phyloP scores from a whole-genome alignment of 768 basidiomycete genomes.

The Flagelloscypha sp. region DNA sequence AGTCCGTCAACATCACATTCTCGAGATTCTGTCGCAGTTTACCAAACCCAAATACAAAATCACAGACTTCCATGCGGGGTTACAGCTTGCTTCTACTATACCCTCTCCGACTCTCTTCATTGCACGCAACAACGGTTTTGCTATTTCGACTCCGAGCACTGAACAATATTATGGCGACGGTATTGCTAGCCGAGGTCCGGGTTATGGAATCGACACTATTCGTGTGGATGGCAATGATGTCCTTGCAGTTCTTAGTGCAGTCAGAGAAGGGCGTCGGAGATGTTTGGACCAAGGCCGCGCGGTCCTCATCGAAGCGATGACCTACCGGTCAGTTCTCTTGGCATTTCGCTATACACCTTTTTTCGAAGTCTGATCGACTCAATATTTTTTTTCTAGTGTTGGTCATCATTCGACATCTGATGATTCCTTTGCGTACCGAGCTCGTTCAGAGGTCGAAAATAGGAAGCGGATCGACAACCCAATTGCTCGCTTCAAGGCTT shows the following conservation, averaged over 20 bases:
- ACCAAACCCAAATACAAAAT: slow-evolving; percentile 14
- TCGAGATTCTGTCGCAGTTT: slow-evolving; percentile 2
- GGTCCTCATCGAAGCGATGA: slow-evolving; percentile 85
- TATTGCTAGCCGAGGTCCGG: slow-evolving; percentile 85
- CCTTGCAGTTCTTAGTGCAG: slow-evolving; percentile 70
- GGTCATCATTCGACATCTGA: slow-evolving; percentile 96
- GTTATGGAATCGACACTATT: slow-evolving; percentile 86
- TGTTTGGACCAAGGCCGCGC: slow-evolving; percentile 76
- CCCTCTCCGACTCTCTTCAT: slow-evolving; percentile 69
- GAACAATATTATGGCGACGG: slow-evolving; percentile 93
- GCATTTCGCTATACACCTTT: slow-evolving; percentile 4
- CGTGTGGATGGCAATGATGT: slow-evolving; percentile 93
- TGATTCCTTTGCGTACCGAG: slow-evolving; percentile 90
- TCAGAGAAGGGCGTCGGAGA: slow-evolving; percentile 60
- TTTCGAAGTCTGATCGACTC: slow-evolving; percentile 2
- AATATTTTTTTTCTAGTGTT: slow-evolving; percentile 37
- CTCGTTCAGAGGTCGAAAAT: slow-evolving; percentile 85
- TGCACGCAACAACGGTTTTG: slow-evolving; percentile 84
- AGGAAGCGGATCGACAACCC: slow-evolving; percentile 89
- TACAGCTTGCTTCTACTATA: slow-evolving; percentile 71
- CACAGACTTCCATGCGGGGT: slow-evolving; percentile 85
- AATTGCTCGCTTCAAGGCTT: slow-evolving; percentile 74
- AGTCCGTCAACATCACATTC: slow-evolving; percentile 10
- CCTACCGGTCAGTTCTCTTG: slow-evolving; percentile 53
- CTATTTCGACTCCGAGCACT: slow-evolving; percentile 84